A percentile compares a stretch with the other conserved stretches of the same genome.
Evolutionary conservation across 192 early-diverging fungal species (phyloP).

Genomic region (Coemansia sp.): DNA sequence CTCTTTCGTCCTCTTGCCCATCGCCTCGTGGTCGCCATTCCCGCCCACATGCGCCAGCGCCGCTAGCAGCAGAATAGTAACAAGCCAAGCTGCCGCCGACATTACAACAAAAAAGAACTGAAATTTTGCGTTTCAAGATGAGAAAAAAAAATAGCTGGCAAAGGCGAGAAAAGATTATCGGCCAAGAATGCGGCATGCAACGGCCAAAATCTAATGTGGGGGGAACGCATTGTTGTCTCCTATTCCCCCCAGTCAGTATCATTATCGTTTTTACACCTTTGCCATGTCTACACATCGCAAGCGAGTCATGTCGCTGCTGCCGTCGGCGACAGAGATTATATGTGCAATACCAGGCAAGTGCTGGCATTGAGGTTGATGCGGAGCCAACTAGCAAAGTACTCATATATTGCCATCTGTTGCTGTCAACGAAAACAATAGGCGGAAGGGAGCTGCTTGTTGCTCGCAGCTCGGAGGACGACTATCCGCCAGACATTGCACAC

Average conservation of each 20-base stretch:
- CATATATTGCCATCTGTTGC: not conserved
- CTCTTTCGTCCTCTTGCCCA: no score
- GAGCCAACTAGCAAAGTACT: not conserved
- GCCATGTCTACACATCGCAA: not conserved
- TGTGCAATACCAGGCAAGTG: slow-evolving; percentile 17
- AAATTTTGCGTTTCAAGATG: no score
- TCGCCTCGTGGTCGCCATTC: not conserved
- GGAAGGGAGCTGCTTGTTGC: slow-evolving; percentile 19
- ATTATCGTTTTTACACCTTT: no score
- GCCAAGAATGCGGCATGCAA: no score
- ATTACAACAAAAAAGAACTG: slow-evolving; percentile 6
- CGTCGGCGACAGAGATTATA: slow-evolving; percentile 17
- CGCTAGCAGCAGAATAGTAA: slow-evolving; percentile 21
- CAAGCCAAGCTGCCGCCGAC: slow-evolving; percentile 19
- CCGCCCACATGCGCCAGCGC: slow-evolving; percentile 23
- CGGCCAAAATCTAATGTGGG: no score
- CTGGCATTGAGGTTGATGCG: not conserved
- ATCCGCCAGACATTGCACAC: slow-evolving; percentile 7
- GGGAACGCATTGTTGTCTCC: no score
- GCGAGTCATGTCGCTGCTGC: slow-evolving; percentile 18
- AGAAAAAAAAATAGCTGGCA: no score
- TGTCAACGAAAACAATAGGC: not conserved
- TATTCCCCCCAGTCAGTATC: no score
- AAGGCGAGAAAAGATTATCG: no score
- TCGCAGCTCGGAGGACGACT: slow-evolving; percentile 21